A percentile compares a stretch with the other conserved stretches of the same genome.
Evolutionary conservation across 495 filamentous ascomycete species (phyloP).

Genomic region (Astrothelium macrocarpum): DNA sequence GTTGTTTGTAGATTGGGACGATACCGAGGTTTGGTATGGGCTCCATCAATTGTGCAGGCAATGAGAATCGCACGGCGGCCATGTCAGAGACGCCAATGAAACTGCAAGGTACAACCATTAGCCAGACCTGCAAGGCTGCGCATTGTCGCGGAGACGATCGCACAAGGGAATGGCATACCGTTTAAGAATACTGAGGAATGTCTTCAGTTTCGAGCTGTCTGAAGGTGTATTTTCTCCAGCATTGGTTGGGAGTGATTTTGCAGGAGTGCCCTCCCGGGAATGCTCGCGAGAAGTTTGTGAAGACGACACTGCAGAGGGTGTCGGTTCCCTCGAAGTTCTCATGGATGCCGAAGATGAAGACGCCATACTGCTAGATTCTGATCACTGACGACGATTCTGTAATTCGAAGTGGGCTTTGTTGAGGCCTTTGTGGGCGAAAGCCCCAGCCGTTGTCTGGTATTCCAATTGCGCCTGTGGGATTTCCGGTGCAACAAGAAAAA

Average conservation of each 20-base stretch:
- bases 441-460: not conserved
- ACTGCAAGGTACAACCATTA: constrained; percentile 32
- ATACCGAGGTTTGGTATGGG: constrained; percentile 83
- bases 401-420: not conserved
- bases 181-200: constrained; percentile 70
- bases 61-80: constrained; percentile 86
- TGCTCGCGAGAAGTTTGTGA: not conserved
- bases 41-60: constrained; percentile 90
- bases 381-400: not conserved
- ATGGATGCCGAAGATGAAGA: not conserved
- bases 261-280: not conserved
- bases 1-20: constrained; percentile 8
- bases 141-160: constrained; percentile 25
- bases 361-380: not conserved
- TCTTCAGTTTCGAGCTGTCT: constrained; percentile 74
- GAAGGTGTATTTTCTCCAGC: constrained; percentile 55
- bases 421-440: not conserved
- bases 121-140: not conserved
- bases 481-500: not conserved
- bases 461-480: not conserved
- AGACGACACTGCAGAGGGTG: not conserved
- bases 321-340: not conserved
- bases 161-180: constrained; percentile 42
- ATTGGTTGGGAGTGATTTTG: not conserved
- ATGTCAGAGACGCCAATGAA: constrained; percentile 95